Percentiles rank a stretch among this genome's conserved stretches.
phyloP scores from a whole-genome alignment of 768 basidiomycete genomes.

The Psilocybe subaeruginosa region DNA sequence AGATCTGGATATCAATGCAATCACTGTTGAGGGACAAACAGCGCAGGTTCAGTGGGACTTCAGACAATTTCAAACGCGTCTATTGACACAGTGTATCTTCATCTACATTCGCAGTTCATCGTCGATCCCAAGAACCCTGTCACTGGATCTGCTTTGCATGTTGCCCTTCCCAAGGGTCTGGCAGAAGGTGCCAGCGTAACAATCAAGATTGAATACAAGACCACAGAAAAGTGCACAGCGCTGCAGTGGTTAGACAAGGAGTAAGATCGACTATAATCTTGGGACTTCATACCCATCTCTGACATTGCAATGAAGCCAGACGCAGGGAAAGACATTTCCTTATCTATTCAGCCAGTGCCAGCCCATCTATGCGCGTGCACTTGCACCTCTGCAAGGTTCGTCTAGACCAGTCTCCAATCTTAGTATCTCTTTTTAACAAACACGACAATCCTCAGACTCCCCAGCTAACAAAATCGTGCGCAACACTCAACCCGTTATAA shows the following conservation, averaged over 20 bases:
- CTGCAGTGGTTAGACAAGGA: constrained; percentile 88
- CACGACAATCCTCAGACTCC: constrained; percentile 54
- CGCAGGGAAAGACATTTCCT: constrained; percentile 81
- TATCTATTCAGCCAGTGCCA: constrained; percentile 95
- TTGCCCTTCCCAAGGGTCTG: constrained; percentile 52
- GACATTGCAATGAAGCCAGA: constrained; percentile 54
- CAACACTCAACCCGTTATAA: not conserved
- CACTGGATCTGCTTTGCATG: constrained; percentile 77
- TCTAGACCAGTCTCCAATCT: not conserved
- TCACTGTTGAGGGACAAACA: constrained; percentile 52
- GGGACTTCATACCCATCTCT: not conserved
- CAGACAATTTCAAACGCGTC: not conserved
- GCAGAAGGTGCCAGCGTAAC: constrained; percentile 48
- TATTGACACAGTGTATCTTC: not conserved
- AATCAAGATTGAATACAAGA: constrained; percentile 67
- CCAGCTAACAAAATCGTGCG: constrained; percentile 84
- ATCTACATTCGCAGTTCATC: constrained; percentile 42
- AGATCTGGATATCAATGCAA: constrained; percentile 61
- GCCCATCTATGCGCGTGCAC: constrained; percentile 83
- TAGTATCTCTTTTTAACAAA: not conserved
- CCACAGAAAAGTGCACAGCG: constrained; percentile 74
- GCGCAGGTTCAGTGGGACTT: constrained; percentile 44
- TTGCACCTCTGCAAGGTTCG: constrained; percentile 79
- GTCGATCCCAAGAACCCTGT: constrained; percentile 63
- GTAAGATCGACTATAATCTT: constrained; percentile 37